Conservation (phyloP, 2,329 filamentous ascomycete species). For the Epichloe uncinata region DNA sequence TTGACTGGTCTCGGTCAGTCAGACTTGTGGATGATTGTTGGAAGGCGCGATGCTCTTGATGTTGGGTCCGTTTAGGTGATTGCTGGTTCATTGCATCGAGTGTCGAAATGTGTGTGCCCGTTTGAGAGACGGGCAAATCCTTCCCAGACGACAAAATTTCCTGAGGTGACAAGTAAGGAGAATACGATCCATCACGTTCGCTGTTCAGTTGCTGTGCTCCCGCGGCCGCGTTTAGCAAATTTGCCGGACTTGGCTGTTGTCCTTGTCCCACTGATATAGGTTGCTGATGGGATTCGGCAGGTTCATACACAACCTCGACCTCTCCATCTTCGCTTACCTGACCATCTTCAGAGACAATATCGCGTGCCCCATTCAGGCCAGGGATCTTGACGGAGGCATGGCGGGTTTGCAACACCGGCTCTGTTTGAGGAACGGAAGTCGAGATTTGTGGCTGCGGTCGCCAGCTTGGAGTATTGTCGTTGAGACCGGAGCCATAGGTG, state of each 20-base stretch:
- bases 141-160: conserved; percentile 20
- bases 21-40: not conserved
- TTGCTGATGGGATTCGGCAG: conserved; percentile 11
- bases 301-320: conserved; percentile 43
- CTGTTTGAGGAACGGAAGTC: not conserved
- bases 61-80: not conserved
- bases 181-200: conserved; percentile 39
- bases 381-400: conserved; percentile 1
- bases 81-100: not conserved
- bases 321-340: conserved; percentile 58
- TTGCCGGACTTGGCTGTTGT: not conserved
- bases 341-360: conserved; percentile 47
- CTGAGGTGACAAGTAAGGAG: conserved; percentile 36
- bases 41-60: not conserved
- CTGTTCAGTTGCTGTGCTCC: conserved; percentile 8
- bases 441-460: not conserved
- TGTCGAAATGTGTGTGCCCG: not conserved
- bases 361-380: conserved; percentile 1
- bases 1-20: not conserved
- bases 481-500: conserved; percentile 10
- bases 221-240: not conserved
- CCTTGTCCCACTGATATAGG: not conserved
- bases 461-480: not conserved
- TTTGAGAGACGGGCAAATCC: not conserved
- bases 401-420: not conserved